These are phyloP conservation scores for Crucihimalaya himalaica DNA, from an alignment of 345 rosid genomes.

Conservation along the genomic window DNA sequence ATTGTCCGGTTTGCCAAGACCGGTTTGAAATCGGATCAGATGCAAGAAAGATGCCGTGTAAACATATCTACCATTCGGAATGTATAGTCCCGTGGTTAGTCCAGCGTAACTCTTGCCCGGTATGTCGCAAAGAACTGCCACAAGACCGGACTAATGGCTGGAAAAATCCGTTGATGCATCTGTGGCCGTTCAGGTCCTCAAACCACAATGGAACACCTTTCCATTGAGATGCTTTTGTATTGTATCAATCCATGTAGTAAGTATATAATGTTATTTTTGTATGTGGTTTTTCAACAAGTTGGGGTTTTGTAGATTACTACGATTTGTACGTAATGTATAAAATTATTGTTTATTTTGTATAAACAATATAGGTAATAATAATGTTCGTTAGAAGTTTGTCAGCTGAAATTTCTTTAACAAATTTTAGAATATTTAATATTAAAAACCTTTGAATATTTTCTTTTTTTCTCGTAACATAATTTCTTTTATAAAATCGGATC, in stretches of 20 bases:
- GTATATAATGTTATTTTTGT: background rate
- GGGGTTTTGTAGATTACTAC: background rate
- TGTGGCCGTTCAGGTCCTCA: slow-evolving; percentile 40
- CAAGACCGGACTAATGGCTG: slow-evolving; percentile 8
- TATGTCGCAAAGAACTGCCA: slow-evolving; percentile 37
- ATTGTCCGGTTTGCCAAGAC: slow-evolving; percentile 38
- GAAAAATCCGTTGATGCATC: slow-evolving; percentile 1
- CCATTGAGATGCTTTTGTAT: slow-evolving; percentile 17
- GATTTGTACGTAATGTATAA: background rate
- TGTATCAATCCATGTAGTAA: background rate
- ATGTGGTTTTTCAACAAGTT: background rate
- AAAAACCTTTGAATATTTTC: too few relatives aligned
- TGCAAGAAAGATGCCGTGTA: slow-evolving; percentile 41
- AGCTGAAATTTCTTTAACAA: too few relatives aligned
- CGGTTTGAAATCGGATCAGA: slow-evolving; percentile 37
- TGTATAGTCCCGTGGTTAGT: slow-evolving; percentile 36
- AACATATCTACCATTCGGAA: slow-evolving; percentile 38
- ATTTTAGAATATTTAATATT: too few relatives aligned
- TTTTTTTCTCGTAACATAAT: too few relatives aligned
- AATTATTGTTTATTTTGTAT: background rate
- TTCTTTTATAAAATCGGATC: too few relatives aligned
- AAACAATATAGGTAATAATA: background rate
- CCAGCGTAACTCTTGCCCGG: slow-evolving; percentile 37
- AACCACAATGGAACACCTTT: slow-evolving; percentile 7
- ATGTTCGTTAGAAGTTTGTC: background rate